A percentile compares a stretch with the other conserved stretches of the same genome.
Conservation (phyloP, 495 filamentous ascomycete species). For the Pyrenula aspistea region DNA sequence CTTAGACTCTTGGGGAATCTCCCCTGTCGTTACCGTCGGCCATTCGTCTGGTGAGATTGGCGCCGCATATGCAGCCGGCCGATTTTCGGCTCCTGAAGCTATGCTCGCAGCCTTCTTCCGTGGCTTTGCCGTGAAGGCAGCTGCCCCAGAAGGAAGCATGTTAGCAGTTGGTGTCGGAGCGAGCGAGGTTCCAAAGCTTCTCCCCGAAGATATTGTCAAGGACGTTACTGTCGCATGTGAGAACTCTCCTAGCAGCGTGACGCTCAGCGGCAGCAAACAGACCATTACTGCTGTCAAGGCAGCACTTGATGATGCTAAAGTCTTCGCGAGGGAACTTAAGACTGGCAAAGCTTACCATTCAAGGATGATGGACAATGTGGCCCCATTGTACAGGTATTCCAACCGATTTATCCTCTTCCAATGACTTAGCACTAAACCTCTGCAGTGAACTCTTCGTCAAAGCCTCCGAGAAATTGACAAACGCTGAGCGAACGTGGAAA, state of each 20-base stretch:
- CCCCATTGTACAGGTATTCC: constrained; percentile 21
- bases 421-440: neutral
- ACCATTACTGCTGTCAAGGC: constrained; percentile 16
- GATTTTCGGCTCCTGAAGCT: constrained; percentile 19
- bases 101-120: constrained; percentile 20
- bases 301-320: constrained; percentile 11
- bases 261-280: constrained; percentile 30
- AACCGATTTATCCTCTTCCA: constrained; percentile 4
- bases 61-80: constrained; percentile 13
- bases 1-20: constrained; percentile 6
- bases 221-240: constrained; percentile 25
- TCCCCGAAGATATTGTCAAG: constrained; percentile 2
- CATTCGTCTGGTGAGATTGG: constrained; percentile 19
- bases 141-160: constrained; percentile 8
- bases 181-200: neutral
- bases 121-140: neutral
- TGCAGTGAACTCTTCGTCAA: neutral
- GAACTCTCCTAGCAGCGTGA: constrained; percentile 33
- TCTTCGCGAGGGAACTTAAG: constrained; percentile 24
- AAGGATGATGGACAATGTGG: constrained; percentile 33
- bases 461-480: neutral
- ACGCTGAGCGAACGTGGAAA: neutral
- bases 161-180: constrained; percentile 9
- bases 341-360: constrained; percentile 48
- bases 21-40: constrained; percentile 7